These are phyloP conservation scores for Pichia ethanolica DNA, from an alignment of 805 yeast genomes.

Conservation along the genomic window DNA sequence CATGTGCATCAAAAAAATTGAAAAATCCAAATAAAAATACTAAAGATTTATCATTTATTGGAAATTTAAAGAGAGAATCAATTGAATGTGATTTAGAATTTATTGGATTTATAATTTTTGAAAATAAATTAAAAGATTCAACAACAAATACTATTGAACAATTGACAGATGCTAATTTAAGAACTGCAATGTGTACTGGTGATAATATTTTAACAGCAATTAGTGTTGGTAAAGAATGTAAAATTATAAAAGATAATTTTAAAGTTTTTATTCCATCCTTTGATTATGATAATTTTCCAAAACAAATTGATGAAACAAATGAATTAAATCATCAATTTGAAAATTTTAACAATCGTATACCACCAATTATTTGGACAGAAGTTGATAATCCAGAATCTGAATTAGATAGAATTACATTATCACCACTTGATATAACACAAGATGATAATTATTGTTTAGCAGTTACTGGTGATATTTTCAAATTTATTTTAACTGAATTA, in stretches of 20 bases:
- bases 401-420: constrained; percentile 59
- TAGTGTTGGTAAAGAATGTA: constrained; percentile 85
- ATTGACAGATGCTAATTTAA: constrained; percentile 58
- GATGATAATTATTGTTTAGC: constrained; percentile 58
- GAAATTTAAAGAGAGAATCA: constrained; percentile 48
- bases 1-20: constrained; percentile 60
- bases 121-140: constrained; percentile 73
- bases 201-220: constrained; percentile 92
- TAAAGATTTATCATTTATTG: constrained; percentile 42
- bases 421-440: constrained; percentile 33
- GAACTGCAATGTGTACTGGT: constrained; percentile 96
- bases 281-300: constrained; percentile 25
- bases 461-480: constrained; percentile 87
- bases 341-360: constrained; percentile 4
- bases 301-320: constrained; percentile 8
- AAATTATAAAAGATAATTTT: constrained; percentile 40
- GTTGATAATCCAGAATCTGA: constrained; percentile 48
- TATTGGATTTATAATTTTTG: constrained; percentile 86
- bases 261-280: constrained; percentile 59
- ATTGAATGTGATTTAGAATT: constrained; percentile 67
- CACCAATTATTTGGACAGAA: constrained; percentile 56
- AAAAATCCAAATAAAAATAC: constrained; percentile 10
- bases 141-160: constrained; percentile 55
- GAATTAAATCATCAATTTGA: not conserved
- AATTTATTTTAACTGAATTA: constrained; percentile 58